Evolutionary conservation across 2,329 filamentous ascomycete species (phyloP).

Genomic region (Scytalidium sp.): DNA sequence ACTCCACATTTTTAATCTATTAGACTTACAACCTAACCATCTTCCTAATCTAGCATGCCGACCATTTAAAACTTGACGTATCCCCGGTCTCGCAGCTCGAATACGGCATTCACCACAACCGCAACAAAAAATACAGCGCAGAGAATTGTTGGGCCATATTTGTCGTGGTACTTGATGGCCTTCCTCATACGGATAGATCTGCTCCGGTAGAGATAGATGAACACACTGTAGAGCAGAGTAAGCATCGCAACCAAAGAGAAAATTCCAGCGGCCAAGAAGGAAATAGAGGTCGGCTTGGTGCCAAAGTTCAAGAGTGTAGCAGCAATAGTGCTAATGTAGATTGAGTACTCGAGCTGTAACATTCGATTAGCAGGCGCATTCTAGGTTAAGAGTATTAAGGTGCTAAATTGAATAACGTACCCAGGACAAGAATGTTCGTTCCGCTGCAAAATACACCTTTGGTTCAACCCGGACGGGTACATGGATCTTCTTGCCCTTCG

Average conservation of each 20-base stretch:
- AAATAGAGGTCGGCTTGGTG: constrained; percentile 49
- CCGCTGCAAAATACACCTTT: constrained; percentile 95
- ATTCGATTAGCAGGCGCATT: too few species aligned
- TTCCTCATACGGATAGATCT: constrained; percentile 77
- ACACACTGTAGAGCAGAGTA: constrained; percentile 78
- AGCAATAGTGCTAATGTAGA: constrained; percentile 87
- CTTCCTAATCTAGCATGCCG: background rate
- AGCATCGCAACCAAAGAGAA: constrained; percentile 81
- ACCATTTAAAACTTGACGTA: background rate
- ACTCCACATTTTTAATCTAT: background rate
- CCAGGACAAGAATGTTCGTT: constrained; percentile 95
- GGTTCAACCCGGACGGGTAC: constrained; percentile 95
- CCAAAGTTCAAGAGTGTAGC: constrained; percentile 83
- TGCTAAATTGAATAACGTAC: constrained; percentile 42
- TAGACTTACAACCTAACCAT: background rate
- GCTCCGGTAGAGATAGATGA: constrained; percentile 85
- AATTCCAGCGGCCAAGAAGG: constrained; percentile 67
- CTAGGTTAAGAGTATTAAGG: constrained; percentile 1
- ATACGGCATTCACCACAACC: constrained; percentile 75
- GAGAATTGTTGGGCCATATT: constrained; percentile 76
- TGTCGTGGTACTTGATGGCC: constrained; percentile 90
- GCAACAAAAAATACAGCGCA: constrained; percentile 72
- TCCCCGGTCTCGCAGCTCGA: constrained; percentile 63
- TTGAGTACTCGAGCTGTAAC: constrained; percentile 82
- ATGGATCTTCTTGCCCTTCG: constrained; percentile 86